Conservation (phyloP, 805 yeast species). For the Schwanniomyces vanrijiae region DNA sequence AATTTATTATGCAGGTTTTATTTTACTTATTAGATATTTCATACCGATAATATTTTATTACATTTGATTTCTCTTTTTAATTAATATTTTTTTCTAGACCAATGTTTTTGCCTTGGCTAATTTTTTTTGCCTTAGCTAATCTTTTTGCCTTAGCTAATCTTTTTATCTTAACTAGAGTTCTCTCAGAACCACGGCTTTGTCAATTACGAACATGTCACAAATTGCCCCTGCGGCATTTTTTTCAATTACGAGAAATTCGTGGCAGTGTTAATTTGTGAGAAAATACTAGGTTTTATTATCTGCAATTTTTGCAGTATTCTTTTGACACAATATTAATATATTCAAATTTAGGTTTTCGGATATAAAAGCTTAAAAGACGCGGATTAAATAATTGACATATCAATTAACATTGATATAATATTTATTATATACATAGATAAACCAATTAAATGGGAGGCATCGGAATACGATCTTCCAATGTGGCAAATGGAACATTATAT, state of each 20-base stretch:
- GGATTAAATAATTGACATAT: too few species aligned
- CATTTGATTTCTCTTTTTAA: too few species aligned
- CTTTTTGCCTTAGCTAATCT: background rate
- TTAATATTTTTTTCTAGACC: too few species aligned
- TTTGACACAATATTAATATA: background rate
- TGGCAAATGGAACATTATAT: background rate
- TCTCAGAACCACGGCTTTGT: background rate
- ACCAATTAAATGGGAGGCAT: background rate
- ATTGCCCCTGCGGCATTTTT: background rate
- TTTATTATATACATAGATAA: background rate
- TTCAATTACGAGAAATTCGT: background rate
- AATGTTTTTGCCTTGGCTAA: background rate
- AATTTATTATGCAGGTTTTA: background rate
- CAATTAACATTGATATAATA: background rate
- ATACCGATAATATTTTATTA: too few species aligned
- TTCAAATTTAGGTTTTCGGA: background rate
- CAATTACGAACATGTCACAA: background rate
- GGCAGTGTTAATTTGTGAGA: background rate
- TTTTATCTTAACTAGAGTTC: background rate
- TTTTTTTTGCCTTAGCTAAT: too few species aligned
- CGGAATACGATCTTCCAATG: background rate
- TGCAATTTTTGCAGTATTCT: background rate
- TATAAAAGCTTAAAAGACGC: background rate
- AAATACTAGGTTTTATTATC: background rate
- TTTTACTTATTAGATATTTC: too few species aligned